Evolutionary conservation across 345 rosid species (phyloP).

Genomic region (Melastoma malabathricum): DNA sequence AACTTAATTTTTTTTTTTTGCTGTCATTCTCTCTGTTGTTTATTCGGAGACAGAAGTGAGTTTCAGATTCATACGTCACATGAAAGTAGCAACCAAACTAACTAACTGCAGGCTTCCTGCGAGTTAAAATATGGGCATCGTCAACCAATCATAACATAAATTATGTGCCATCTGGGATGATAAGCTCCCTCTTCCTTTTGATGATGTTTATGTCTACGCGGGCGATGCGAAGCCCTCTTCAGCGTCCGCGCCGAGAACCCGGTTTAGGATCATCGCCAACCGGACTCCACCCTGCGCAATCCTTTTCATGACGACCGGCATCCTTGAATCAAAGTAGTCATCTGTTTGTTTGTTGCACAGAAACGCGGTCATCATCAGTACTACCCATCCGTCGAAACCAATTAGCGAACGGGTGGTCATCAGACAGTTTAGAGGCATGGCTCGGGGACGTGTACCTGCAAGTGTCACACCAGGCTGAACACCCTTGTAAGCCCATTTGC

Average conservation of each 20-base stretch:
- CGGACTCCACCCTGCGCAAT: slow-evolving; percentile 89
- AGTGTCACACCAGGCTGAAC: slow-evolving; percentile 57
- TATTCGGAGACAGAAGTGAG: no score
- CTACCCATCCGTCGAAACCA: neutral
- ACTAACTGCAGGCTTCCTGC: no score
- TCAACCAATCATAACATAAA: no score
- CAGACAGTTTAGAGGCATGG: neutral
- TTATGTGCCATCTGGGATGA: no score
- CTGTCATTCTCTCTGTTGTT: no score
- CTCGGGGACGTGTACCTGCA: slow-evolving; percentile 25
- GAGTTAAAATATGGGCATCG: neutral
- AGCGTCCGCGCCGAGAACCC: slow-evolving; percentile 26
- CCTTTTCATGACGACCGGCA: slow-evolving; percentile 85
- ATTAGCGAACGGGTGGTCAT: no score
- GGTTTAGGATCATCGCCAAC: slow-evolving; percentile 74
- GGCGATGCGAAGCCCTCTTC: slow-evolving; percentile 28
- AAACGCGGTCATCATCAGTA: neutral
- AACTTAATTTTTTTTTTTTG: no score
- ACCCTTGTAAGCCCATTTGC: slow-evolving; percentile 85
- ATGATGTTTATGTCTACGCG: slow-evolving; percentile 10
- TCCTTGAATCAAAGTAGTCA: slow-evolving; percentile 75
- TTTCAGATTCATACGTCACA: no score
- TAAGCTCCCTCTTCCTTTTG: neutral
- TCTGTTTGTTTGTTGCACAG: slow-evolving; percentile 19
- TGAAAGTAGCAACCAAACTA: no score